A percentile compares a stretch with the other conserved stretches of the same genome.
phyloP scores from a whole-genome alignment of 768 basidiomycete genomes.

The Kwoniella sp. region DNA sequence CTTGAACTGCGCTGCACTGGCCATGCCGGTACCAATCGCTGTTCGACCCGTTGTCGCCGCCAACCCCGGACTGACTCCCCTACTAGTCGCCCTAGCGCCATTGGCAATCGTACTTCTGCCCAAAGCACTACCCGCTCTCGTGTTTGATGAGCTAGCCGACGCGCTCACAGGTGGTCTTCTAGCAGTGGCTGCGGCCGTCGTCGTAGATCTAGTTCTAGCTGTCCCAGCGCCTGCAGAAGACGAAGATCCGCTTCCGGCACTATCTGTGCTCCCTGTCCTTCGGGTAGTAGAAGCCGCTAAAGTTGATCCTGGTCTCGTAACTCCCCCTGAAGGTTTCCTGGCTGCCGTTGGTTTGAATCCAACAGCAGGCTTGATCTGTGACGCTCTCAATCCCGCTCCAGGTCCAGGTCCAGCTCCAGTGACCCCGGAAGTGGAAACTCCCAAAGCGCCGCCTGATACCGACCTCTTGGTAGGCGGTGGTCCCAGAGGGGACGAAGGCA shows the following conservation, averaged over 20 bases:
- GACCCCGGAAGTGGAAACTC: slow-evolving; percentile 20
- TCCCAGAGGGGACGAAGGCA: slow-evolving; percentile 33
- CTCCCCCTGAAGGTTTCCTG: slow-evolving; percentile 16
- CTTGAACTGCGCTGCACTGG: slow-evolving; percentile 45
- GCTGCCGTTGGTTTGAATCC: slow-evolving; percentile 39
- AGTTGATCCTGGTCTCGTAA: slow-evolving; percentile 16
- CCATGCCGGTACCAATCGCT: slow-evolving; percentile 42
- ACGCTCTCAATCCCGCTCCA: slow-evolving; percentile 12
- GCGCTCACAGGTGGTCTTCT: slow-evolving; percentile 29
- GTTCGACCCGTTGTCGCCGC: slow-evolving; percentile 17
- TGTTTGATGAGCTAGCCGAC: slow-evolving; percentile 10
- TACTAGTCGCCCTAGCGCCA: slow-evolving; percentile 18
- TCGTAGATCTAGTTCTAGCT: slow-evolving; percentile 10
- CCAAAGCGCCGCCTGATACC: slow-evolving; percentile 18
- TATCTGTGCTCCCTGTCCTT: slow-evolving; percentile 15
- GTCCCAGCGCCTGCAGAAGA: slow-evolving; percentile 1
- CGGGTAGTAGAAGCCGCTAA: slow-evolving; percentile 15
- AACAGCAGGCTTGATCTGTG: slow-evolving; percentile 24
- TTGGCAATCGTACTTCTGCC: slow-evolving; percentile 26
- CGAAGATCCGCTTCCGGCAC: slow-evolving; percentile 20
- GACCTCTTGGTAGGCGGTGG: slow-evolving; percentile 25
- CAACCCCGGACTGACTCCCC: slow-evolving; percentile 44
- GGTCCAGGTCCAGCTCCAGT: background rate
- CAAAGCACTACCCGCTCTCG: slow-evolving; percentile 19
- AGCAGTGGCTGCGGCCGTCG: slow-evolving; percentile 5